phyloP scores from a whole-genome alignment of 2,329 filamentous ascomycete species.

The Zasmidium citrigriseum region DNA sequence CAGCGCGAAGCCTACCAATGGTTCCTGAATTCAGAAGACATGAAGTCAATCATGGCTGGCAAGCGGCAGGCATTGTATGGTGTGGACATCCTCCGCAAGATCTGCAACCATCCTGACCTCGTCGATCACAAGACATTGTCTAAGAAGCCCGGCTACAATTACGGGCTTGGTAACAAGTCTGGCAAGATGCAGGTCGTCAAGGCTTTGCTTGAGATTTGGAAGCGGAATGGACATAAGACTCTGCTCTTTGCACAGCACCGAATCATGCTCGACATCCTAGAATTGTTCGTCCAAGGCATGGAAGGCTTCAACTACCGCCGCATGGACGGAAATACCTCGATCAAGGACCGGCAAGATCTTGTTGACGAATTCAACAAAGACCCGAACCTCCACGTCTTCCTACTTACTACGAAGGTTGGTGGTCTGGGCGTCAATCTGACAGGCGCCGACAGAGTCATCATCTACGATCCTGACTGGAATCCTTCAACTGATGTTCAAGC shows the following conservation, averaged over 20 bases:
- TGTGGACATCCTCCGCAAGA: constrained; percentile 89
- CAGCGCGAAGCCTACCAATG: constrained; percentile 79
- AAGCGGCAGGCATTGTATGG: constrained; percentile 81
- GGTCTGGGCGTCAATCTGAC: constrained; percentile 93
- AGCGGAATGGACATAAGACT: constrained; percentile 88
- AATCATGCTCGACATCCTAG: constrained; percentile 93
- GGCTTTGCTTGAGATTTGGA: constrained; percentile 84
- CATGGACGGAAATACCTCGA: constrained; percentile 91
- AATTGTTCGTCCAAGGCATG: constrained; percentile 72
- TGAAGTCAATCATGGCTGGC: constrained; percentile 75
- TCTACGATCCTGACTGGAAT: constrained; percentile 99
- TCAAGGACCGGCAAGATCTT: constrained; percentile 83
- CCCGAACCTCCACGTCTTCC: constrained; percentile 77
- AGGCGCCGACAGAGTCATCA: constrained; percentile 92
- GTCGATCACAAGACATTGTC: constrained; percentile 65
- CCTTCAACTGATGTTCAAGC: constrained; percentile 95
- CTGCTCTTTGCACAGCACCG: constrained; percentile 90
- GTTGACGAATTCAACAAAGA: constrained; percentile 92
- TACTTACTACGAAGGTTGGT: constrained; percentile 93
- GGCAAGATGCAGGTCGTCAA: constrained; percentile 97
- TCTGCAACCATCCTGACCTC: constrained; percentile 96
- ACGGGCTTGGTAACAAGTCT: constrained; percentile 76
- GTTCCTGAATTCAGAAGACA: constrained; percentile 81
- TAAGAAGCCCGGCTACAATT: constrained; percentile 67
- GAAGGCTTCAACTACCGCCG: constrained; percentile 74